Evolutionary conservation across 257 asterid genomes (phyloP), one percentile per base, ranked within the genome.

Genomic region (Knoxia roxburghii): DNA sequence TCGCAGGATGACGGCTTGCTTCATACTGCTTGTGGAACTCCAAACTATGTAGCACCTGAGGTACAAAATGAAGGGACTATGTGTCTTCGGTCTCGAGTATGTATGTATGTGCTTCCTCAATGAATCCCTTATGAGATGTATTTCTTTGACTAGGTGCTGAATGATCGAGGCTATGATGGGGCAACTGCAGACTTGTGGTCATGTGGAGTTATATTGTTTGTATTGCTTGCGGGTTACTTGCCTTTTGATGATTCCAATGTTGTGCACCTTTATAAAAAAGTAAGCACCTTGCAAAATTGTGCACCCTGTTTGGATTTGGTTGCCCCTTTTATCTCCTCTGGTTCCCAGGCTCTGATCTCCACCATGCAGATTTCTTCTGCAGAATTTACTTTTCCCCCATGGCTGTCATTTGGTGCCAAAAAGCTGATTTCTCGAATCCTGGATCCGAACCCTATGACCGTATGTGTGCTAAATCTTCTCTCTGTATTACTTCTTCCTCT

Each of bases 31-130:
- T 92, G 98, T 77, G 98, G 98, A 66, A 92, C 98, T 63, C 98
- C 98, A 58, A 92, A 92, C 70, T 92, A 92, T 66, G 98, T 89
- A 57, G 98, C 98, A 79, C 98, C 98, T 9, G 98, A 92, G 93
- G 98, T 92, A 78, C 52, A 58, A 61, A 46, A 23, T 64, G 40
- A 17, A 57, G 59, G 27, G 61, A 29, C 11, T 58, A 11, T 58
- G 66, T 56, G 37, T 45, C 52, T 51, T 24, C 59, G 21, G 7
- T 45, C 63, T 27, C 27, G 54, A 27, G 53, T 30, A 46, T 60
- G 14, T 52, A 17, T 71, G 69, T 51, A 52, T 57, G 24, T 74
- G 24, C 14, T 51, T 20, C 30, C 8, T 56, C 67, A 72, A 39
- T 52, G 18, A 21, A 27, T n/a, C 37, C 7, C 59, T 45, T 40